Evolutionary conservation across 1,284 basidiomycete genomes (phyloP), one percentile per base, ranked within the genome.

Genomic region (Ustilago loliicola): DNA sequence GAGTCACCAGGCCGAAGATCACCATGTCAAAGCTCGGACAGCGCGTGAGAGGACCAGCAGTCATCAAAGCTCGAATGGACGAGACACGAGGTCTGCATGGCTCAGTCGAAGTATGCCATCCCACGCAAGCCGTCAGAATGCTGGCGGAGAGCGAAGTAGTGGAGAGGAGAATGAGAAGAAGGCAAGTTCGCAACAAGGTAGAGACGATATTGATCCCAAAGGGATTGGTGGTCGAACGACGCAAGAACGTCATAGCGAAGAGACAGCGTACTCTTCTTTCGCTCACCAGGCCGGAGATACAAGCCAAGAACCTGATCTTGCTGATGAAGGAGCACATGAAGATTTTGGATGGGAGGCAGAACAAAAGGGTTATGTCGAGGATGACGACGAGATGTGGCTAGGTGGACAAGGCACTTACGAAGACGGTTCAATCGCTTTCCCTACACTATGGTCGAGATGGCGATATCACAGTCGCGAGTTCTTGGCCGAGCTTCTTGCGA

Each of bases 401-500:
- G 71, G 71, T 0, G 71, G 65, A 0, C 71, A 73, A 45, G 51
- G 52, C 19, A 64, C 61, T 1, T 34, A 63, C 2, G 38, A 51
- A 2, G 71, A 73, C 47, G 71, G 65, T 4, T 42, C 55, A 5
- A 63, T 73, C 13, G 56, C 57, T 1, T 72, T 72, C 21, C 71
- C 71, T 9, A 73, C 71, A 3, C 34, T 23, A 1, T 67, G 64
- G 64, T 63, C 65, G 10, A 50, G 61, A 19, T 68, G 64, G 64
- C 50, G 71, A 17, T 73, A 67, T 21, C 65, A 64, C 45, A 52
- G 56, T 27, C 71, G 65, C 17, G 71, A 73, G 47, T 73, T 73
- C 15, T 45, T 73, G 5, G 71, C 71, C 4, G 65, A 73, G 36
- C 30, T 61, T 13, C 65, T 73, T 1, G 71, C 71, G 2, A 65